A percentile compares a stretch with the other conserved stretches of the same genome.
These are phyloP conservation scores for Hypholoma fasciculare DNA, from an alignment of 768 basidiomycete species.

Conservation along the genomic window DNA sequence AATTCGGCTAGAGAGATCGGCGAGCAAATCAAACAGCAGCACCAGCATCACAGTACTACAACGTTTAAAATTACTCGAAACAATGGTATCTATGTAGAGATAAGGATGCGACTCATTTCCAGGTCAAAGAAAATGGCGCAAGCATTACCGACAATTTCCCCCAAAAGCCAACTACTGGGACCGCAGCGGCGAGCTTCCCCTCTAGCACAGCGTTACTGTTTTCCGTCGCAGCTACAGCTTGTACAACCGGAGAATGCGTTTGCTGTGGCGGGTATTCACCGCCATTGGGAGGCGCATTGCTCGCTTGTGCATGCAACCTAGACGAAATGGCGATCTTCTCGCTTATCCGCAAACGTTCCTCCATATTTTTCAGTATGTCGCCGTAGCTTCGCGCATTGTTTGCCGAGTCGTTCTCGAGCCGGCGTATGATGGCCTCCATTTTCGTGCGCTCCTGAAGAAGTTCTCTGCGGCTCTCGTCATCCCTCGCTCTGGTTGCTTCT, in stretches of 20 bases:
- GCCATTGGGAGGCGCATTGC: not conserved
- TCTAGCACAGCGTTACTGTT: constrained; percentile 31
- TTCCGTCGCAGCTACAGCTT: constrained; percentile 25
- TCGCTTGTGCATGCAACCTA: not conserved
- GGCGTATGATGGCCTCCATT: constrained; percentile 13
- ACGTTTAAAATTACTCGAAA: not conserved
- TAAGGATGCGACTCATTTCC: constrained; percentile 21
- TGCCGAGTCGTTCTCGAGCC: constrained; percentile 18
- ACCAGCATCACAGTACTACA: not conserved
- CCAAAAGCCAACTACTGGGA: constrained; percentile 34
- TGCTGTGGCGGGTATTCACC: constrained; percentile 10
- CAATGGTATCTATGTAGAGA: not conserved
- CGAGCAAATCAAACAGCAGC: no score
- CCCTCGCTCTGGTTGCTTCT: constrained; percentile 18
- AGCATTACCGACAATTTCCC: constrained; percentile 33
- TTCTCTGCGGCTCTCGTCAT: constrained; percentile 21
- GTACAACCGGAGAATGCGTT: constrained; percentile 16
- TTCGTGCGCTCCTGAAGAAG: constrained; percentile 11
- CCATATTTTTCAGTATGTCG: constrained; percentile 13
- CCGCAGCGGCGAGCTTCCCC: constrained; percentile 33
- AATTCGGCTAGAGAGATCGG: no score
- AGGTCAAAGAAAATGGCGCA: constrained; percentile 35
- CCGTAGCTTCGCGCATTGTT: constrained; percentile 15
- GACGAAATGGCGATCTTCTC: constrained; percentile 8
- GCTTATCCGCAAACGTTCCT: constrained; percentile 17